A percentile compares a stretch with the other conserved stretches of the same genome.
phyloP scores from a whole-genome alignment of 2,329 filamentous ascomycete genomes.

The Diaporthe nobilis region DNA sequence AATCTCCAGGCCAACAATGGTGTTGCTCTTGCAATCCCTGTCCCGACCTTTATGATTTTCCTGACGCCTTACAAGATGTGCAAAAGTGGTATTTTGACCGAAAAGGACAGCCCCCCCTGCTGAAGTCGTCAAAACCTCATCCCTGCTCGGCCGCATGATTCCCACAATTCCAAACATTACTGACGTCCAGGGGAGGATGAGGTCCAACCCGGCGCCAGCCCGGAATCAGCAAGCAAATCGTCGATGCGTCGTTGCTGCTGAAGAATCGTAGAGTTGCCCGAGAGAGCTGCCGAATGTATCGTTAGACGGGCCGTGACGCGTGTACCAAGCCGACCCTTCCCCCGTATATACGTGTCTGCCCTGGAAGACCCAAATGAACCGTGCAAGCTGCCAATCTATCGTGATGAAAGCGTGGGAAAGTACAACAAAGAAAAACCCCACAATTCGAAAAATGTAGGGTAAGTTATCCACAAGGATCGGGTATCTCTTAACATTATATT shows the following conservation, averaged over 20 bases:
- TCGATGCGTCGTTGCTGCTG: constrained; percentile 24
- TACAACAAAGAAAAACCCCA: constrained; percentile 31
- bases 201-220: constrained; percentile 34
- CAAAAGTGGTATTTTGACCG: constrained; percentile 19
- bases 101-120: constrained; percentile 10
- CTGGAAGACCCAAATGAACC: constrained; percentile 27
- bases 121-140: constrained; percentile 10
- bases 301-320: constrained; percentile 38
- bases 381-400: constrained; percentile 36
- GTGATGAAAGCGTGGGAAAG: constrained; percentile 19
- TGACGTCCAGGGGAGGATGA: constrained; percentile 20
- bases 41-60: constrained; percentile 30
- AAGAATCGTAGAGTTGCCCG: constrained; percentile 16
- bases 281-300: constrained; percentile 34
- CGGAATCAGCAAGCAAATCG: constrained; percentile 21
- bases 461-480: constrained; percentile 38
- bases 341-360: constrained; percentile 22
- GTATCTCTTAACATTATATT: constrained; percentile 43
- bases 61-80: constrained; percentile 30
- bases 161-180: constrained; percentile 36
- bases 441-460: constrained; percentile 7
- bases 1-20: constrained; percentile 24
- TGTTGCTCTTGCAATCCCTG: constrained; percentile 17
- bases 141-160: constrained; percentile 17
- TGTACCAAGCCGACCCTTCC: constrained; percentile 31